Evolutionary conservation across 192 early-diverging fungal genomes (phyloP), one percentile per base, ranked within the genome.

Genomic region (Pilobolus umbonatus): DNA sequence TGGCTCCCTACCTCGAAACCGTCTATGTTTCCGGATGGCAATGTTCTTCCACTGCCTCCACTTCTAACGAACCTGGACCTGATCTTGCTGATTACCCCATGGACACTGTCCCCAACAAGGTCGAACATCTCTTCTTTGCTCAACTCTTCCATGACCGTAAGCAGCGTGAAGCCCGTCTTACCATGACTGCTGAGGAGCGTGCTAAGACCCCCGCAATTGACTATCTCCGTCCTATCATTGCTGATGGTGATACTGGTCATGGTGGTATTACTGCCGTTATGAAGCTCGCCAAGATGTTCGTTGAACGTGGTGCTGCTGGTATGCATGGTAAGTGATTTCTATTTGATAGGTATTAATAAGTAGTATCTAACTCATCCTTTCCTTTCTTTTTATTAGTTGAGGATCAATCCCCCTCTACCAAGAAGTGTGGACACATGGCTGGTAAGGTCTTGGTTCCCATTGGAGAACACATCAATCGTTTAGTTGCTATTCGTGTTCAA

Each of bases 371-470:
- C 26, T 48, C 61, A 15, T 45, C 10, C 15, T 30, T 28, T 53
- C 1, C 34, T 29, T 59, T 53, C 26, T 51, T n/a, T 35, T 53
- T 34, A 22, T 28, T 43, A 65, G 67, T 90, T 56, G 92, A 96
- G 73, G 92, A 96, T 80, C 93, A 96, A 78, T 86, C 89, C 35
- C 87, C 96, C 34, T 88, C 91, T 61, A 96, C 92, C 66, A 98
- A 98, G 73, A 98, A 98, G 86, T 98, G 96, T 72, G 96, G 96
- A n/a, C 96, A 98, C 75, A 98, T 98, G 96, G 96, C 93, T 36
- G 96, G 96, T 51, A 98, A 98, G 75, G 96, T 98, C 38, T 75
- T 98, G 21, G 96, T 98, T 4, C 96, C 96, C 19, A 91, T 96
- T 45, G 91, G 91, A 8, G 94, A 98, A 78, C 96, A 98, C 83